Base-by-base conservation (phyloP, 2,329 filamentous ascomycete genomes). In the Phyllosticta paracitricarpa region DNA sequence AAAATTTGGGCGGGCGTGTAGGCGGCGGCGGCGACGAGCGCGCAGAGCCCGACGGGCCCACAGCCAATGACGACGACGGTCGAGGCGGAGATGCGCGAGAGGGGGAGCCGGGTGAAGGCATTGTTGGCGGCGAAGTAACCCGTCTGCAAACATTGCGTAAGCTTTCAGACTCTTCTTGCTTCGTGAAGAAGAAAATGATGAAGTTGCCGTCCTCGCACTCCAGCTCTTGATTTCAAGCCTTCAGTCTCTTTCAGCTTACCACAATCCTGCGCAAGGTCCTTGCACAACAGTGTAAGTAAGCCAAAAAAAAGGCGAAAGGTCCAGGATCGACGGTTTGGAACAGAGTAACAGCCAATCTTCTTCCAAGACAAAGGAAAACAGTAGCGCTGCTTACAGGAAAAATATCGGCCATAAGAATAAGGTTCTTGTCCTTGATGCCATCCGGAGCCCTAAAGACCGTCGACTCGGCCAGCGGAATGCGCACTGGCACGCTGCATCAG, bases 401-500 rank as follows among this genome's bases (percentile, higher is more conserved):
- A 68, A 96, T 95, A 70, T 96, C 91, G 14, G 89, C 91, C 91
- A 96, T 96, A 24, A 96, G 81, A 7, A 95, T 84, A 56, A 95
- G 79, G 9, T 85, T 85, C 65, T 88, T 82, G 66, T 93, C 87
- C 22, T 87, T 83, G 62, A 95, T 87, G 8, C 81, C 83, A 1
- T 83, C 74, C 0, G 89, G 88, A 0, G 90, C 87, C 68, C 86
- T 87, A 69, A 91, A 82, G n/a, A 87, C 83, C 0, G 90, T 95
- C 40, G 85, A 84, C 69, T 96, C 91, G 10, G 91, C 91, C 59
- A 87, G 78, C 0, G 92, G 92, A 14, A 96, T 82, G 40, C 90
- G 85, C 17, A 81, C 59, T 61, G 19, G 12, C 7, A 35, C 4
- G 12, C 17, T 28, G 12, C 3, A 12, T 17, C 40, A 28, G 19